Conservation (phyloP, 352 stramenopile species). For the Globisporangium ultimum region DNA sequence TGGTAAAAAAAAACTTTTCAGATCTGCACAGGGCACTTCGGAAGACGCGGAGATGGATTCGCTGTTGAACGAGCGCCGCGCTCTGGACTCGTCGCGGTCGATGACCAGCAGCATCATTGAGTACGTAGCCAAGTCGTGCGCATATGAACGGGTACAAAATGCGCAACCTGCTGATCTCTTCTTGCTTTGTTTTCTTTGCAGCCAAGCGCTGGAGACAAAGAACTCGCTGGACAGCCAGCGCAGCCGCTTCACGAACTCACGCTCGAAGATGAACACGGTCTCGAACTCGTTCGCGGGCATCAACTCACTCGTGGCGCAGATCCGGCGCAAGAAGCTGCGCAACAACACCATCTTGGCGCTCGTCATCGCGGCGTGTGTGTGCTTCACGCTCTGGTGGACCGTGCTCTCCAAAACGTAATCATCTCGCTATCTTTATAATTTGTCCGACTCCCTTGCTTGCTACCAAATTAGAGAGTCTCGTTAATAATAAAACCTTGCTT, state of each 20-base stretch:
- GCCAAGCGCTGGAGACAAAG: slow-evolving; percentile 82
- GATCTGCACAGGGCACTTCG: slow-evolving; percentile 36
- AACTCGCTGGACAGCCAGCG: slow-evolving; percentile 90
- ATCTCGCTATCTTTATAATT: not conserved
- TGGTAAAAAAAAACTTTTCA: slow-evolving; percentile 8
- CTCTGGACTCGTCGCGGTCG: slow-evolving; percentile 75
- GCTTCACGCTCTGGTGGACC: slow-evolving; percentile 96
- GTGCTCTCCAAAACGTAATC: slow-evolving; percentile 69
- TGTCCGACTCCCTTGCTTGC: not conserved
- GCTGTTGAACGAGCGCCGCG: slow-evolving; percentile 74
- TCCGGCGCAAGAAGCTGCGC: slow-evolving; percentile 94
- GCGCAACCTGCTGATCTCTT: slow-evolving; percentile 15
- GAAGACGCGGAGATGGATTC: slow-evolving; percentile 76
- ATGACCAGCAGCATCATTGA: slow-evolving; percentile 85
- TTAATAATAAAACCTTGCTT: no score
- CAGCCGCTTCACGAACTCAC: slow-evolving; percentile 78
- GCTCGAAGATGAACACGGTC: slow-evolving; percentile 81
- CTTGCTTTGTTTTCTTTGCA: slow-evolving; percentile 21
- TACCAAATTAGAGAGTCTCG: not conserved
- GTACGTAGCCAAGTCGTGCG: slow-evolving; percentile 22
- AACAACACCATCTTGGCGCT: slow-evolving; percentile 97
- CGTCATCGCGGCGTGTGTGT: slow-evolving; percentile 94
- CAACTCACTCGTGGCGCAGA: slow-evolving; percentile 95
- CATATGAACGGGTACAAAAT: not conserved
- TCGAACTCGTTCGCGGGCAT: slow-evolving; percentile 92